Evolutionary conservation across 352 stramenopile genomes (phyloP), one percentile per base, ranked within the genome.

Genomic region (Globisporangium barbulae): DNA sequence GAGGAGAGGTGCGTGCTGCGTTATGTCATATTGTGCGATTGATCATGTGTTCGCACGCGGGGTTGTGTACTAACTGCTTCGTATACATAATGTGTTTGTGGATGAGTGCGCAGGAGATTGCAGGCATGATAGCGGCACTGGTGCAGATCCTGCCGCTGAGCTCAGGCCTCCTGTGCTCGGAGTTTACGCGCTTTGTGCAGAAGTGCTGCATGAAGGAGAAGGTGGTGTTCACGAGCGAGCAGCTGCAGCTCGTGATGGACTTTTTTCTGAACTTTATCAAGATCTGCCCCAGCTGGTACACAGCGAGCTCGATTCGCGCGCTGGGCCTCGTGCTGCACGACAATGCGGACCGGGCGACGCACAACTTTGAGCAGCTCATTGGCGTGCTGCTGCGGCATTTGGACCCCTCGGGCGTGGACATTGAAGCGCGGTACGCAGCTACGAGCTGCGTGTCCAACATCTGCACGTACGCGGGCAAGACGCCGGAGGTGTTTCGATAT

Each of bases 361-460:
- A 69, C 22, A 71, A 88, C 50, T 83, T 91, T 28, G 82, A 93
- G 22, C 53, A 78, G 61, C 68, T 96, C 37, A 89, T 94, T 68
- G 73, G 72, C 0, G 81, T 93, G 4, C 59, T 93, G 33, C 61
- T 91, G 49, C 84, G 84, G 64, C 78, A 93, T 57, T 67, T 96
- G 63, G 82, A 94, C 54, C 83, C 87, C 1, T 73, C 87, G 8
- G 86, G 85, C 35, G 85, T 90, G 31, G 83, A 96, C 58, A 90
- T 91, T 52, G 87, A 93, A 67, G 87, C 87, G 13, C 80, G 87
- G 17, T 96, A 94, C 62, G 87, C 87, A 0, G 87, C 87, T 3
- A 96, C 87, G n/a, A 93, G 78, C 64, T 93, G 85, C 62, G 80
- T 93, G 31, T 88, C 85, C 21, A 90, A 86, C 52, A 89, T 96